phyloP scores from a whole-genome alignment of 2,329 filamentous ascomycete species.

The Cadophora gregata region DNA sequence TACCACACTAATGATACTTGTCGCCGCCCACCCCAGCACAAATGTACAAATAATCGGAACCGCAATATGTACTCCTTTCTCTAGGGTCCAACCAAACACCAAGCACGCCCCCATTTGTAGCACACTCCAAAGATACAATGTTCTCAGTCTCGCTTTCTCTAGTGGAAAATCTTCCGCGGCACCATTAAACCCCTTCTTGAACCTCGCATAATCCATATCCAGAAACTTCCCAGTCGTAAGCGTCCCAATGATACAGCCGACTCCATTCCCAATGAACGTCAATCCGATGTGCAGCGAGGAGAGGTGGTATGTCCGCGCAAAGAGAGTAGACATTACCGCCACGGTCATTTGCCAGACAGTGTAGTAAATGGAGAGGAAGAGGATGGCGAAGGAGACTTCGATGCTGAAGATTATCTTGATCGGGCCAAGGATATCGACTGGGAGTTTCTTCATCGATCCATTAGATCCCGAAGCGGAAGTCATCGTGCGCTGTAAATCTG shows the following conservation, averaged over 20 bases:
- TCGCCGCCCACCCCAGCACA: slow-evolving; percentile 45
- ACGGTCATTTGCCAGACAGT: slow-evolving; percentile 42
- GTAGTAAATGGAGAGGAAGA: slow-evolving; percentile 40
- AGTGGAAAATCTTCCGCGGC: slow-evolving; percentile 48
- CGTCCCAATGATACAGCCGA: slow-evolving; percentile 54
- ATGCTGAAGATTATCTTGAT: slow-evolving; percentile 37
- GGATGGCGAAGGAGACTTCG: slow-evolving; percentile 37
- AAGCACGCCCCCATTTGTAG: slow-evolving; percentile 46
- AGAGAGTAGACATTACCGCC: slow-evolving; percentile 37
- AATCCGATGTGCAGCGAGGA: slow-evolving; percentile 39
- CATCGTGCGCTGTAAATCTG: background rate
- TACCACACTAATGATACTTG: slow-evolving; percentile 45
- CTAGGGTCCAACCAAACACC: slow-evolving; percentile 47
- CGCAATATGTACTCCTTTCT: slow-evolving; percentile 43
- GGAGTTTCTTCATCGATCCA: slow-evolving; percentile 24
- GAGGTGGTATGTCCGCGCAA: slow-evolving; percentile 36
- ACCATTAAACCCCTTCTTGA: slow-evolving; percentile 28
- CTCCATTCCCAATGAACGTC: slow-evolving; percentile 50
- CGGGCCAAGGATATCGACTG: slow-evolving; percentile 36
- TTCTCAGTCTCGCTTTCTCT: slow-evolving; percentile 46
- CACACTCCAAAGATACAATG: slow-evolving; percentile 45
- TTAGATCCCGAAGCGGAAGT: slow-evolving; percentile 14
- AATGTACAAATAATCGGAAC: slow-evolving; percentile 45
- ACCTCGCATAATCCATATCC: slow-evolving; percentile 71
- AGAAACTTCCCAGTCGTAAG: slow-evolving; percentile 59